Evolutionary conservation across 2,329 filamentous ascomycete species (phyloP).

Genomic region (Pseudopithomyces chartarum): DNA sequence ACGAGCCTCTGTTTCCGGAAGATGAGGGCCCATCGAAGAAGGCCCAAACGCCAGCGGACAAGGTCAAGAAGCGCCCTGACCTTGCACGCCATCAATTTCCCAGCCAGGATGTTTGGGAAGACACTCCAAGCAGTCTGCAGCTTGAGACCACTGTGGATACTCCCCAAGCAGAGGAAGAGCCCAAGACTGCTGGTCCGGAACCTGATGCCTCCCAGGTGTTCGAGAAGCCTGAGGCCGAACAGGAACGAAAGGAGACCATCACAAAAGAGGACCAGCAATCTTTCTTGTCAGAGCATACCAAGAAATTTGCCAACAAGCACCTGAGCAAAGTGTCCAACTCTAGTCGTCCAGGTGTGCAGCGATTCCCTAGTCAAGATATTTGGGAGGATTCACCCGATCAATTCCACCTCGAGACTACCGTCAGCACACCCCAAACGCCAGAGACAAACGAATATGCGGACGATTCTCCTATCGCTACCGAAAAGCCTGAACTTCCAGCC

Average conservation of each 20-base stretch:
- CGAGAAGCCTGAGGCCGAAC: constrained; percentile 56
- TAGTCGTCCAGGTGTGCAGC: constrained; percentile 60
- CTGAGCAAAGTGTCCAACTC: constrained; percentile 54
- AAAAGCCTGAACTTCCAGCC: constrained; percentile 36
- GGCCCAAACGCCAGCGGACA: constrained; percentile 58
- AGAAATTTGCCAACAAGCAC: constrained; percentile 66
- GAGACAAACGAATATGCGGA: constrained; percentile 50
- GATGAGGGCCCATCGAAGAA: constrained; percentile 66
- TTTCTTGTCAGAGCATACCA: constrained; percentile 52
- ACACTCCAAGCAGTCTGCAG: constrained; percentile 84
- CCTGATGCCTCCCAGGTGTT: constrained; percentile 41
- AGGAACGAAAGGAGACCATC: constrained; percentile 52
- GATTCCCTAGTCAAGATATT: constrained; percentile 89
- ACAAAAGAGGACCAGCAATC: constrained; percentile 47
- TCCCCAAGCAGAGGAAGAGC: constrained; percentile 66
- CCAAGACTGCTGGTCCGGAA: constrained; percentile 44
- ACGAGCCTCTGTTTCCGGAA: constrained; percentile 89
- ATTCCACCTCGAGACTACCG: constrained; percentile 76
- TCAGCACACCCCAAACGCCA: constrained; percentile 59
- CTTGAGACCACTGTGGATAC: constrained; percentile 80
- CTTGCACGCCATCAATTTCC: constrained; percentile 72
- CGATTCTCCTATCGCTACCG: constrained; percentile 31
- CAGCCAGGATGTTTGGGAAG: constrained; percentile 96
- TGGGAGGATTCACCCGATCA: constrained; percentile 95
- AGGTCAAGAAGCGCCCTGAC: constrained; percentile 62